These are phyloP conservation scores for Apiotrichum akiyoshidainum DNA, from an alignment of 1,284 basidiomycete species.

Conservation along the genomic window DNA sequence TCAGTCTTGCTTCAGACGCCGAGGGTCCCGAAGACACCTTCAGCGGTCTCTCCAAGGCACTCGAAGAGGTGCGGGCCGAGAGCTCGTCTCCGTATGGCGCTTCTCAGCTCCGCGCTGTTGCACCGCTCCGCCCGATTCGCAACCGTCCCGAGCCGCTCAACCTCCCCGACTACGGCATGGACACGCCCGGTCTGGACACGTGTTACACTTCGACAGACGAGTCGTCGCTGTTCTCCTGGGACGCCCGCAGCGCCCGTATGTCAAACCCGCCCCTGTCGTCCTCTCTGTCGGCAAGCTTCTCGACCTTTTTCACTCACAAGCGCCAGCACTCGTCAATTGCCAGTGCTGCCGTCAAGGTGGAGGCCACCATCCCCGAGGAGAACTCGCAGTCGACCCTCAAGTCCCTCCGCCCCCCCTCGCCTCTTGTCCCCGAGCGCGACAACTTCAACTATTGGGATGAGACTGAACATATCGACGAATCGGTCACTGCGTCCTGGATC, in stretches of 20 bases:
- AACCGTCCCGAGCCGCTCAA: constrained; percentile 31
- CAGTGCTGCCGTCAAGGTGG: constrained; percentile 22
- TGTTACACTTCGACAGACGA: constrained; percentile 29
- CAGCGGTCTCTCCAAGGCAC: constrained; percentile 20
- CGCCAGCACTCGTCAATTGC: constrained; percentile 36
- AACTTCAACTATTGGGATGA: not conserved
- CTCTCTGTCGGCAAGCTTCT: not conserved
- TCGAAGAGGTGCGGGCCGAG: not conserved
- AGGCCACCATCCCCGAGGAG: constrained; percentile 43
- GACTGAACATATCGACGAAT: constrained; percentile 2
- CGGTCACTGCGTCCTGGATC: constrained; percentile 23
- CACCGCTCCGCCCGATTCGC: constrained; percentile 3
- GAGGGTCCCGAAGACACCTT: constrained; percentile 31
- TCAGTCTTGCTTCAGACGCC: not conserved
- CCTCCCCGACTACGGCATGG: constrained; percentile 15
- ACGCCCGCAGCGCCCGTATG: constrained; percentile 30
- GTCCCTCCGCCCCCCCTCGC: not conserved
- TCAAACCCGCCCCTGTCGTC: constrained; percentile 5
- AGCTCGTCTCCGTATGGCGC: not conserved
- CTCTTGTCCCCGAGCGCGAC: not conserved
- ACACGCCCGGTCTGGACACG: constrained; percentile 38
- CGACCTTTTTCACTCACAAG: constrained; percentile 25
- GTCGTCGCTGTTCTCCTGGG: constrained; percentile 37
- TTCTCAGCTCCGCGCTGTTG: not conserved
- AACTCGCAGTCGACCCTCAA: constrained; percentile 33